Percentiles rank a stretch among this genome's conserved stretches.
Evolutionary conservation across 2,329 filamentous ascomycete species (phyloP).

Genomic region (Cladosporium colombiae): DNA sequence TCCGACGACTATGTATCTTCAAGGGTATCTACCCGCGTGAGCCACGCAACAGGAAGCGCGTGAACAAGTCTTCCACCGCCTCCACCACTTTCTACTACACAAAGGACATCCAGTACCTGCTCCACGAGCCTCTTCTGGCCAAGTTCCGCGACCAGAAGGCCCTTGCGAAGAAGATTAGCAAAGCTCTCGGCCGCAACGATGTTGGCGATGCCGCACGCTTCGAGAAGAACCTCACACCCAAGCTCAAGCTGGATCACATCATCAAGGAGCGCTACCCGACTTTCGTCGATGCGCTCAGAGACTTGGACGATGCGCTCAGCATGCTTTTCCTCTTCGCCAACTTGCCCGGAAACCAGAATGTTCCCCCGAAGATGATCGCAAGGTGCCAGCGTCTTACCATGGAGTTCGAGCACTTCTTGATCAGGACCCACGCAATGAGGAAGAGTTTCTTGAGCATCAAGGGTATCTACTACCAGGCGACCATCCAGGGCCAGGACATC

Average conservation of each 20-base stretch:
- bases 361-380: constrained; percentile 93
- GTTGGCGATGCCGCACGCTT: constrained; percentile 83
- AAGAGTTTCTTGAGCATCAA: constrained; percentile 99
- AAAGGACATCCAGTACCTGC: constrained; percentile 97
- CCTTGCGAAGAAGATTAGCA: constrained; percentile 95
- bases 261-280: constrained; percentile 98
- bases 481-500: constrained; percentile 93
- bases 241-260: constrained; percentile 91
- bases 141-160: constrained; percentile 98
- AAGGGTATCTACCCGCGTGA: constrained; percentile 98
- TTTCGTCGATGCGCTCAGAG: constrained; percentile 88
- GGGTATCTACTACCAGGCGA: constrained; percentile 98
- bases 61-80: constrained; percentile 82
- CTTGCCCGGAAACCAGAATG: constrained; percentile 82
- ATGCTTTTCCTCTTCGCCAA: constrained; percentile 98
- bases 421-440: constrained; percentile 83
- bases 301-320: constrained; percentile 93
- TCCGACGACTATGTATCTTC: constrained; percentile 98
- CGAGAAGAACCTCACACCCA: constrained; percentile 87
- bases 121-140: constrained; percentile 89
- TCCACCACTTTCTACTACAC: constrained; percentile 90
- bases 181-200: constrained; percentile 88
- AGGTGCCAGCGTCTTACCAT: constrained; percentile 89
- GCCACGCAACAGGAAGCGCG: constrained; percentile 96
- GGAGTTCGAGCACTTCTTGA: constrained; percentile 98